Evolutionary conservation across 2,329 filamentous ascomycete species (phyloP).

Genomic region (Ramularia endophylla): DNA sequence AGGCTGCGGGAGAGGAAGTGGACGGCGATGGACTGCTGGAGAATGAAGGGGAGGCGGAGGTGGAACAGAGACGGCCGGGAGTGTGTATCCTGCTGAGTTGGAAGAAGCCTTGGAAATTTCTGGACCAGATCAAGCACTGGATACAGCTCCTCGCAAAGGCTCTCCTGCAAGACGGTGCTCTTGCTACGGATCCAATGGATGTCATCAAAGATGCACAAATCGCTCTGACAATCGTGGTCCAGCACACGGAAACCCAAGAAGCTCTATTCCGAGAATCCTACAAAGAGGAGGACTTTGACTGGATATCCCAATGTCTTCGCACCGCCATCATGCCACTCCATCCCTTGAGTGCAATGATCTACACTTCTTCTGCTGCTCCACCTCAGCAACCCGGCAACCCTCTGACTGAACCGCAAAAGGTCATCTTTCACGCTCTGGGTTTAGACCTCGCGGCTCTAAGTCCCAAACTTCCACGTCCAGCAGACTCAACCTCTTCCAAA

Average conservation of each 20-base stretch:
- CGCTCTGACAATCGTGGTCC: conserved; percentile 89
- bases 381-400: conserved; percentile 26
- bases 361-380: conserved; percentile 34
- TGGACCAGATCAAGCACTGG: conserved; percentile 84
- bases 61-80: conserved; percentile 15
- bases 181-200: conserved; percentile 59
- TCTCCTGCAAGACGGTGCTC: conserved; percentile 63
- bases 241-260: conserved; percentile 92
- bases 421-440: conserved; percentile 78
- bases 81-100: conserved; percentile 91
- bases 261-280: conserved; percentile 82
- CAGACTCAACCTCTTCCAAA: conserved; percentile 15
- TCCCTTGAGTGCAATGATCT: conserved; percentile 52
- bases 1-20: conserved; percentile 12
- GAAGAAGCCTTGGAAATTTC: conserved; percentile 89
- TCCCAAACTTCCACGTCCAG: conserved; percentile 52
- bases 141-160: conserved; percentile 70
- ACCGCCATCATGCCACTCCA: conserved; percentile 71
- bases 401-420: conserved; percentile 52
- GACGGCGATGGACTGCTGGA: conserved; percentile 9
- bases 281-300: conserved; percentile 96
- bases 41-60: conserved; percentile 5
- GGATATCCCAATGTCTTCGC: conserved; percentile 85
- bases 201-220: conserved; percentile 87
- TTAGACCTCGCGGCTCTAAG: conserved; percentile 26